phyloP scores from a whole-genome alignment of 2,329 filamentous ascomycete species.

The Fusarium sp. region DNA sequence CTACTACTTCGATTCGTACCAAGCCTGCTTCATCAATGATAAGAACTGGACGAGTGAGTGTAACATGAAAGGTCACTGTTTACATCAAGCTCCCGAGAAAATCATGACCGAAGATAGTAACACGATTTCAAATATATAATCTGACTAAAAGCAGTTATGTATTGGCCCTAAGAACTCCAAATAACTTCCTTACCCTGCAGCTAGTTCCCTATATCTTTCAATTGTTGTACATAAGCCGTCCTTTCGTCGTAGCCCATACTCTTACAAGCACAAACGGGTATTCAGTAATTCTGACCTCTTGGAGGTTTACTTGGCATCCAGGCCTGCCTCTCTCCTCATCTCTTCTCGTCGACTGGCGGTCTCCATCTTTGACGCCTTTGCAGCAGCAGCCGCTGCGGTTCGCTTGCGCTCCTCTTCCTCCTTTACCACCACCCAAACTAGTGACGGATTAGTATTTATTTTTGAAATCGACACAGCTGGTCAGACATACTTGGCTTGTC shows the following conservation, averaged over 20 bases:
- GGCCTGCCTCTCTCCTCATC: constrained; percentile 62
- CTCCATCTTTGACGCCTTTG: constrained; percentile 56
- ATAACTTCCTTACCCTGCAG: constrained; percentile 14
- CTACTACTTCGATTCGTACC: neutral
- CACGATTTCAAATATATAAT: neutral
- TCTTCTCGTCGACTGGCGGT: constrained; percentile 60
- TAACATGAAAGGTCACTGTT: neutral
- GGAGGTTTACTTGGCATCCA: constrained; percentile 52
- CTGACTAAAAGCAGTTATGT: constrained; percentile 20
- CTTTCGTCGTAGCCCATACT: constrained; percentile 35
- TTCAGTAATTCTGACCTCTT: neutral
- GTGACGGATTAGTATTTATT: constrained; percentile 22
- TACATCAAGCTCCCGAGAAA: neutral
- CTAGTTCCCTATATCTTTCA: constrained; percentile 11
- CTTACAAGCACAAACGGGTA: constrained; percentile 37
- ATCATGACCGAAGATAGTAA: neutral
- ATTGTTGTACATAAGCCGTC: constrained; percentile 40
- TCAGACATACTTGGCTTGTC: constrained; percentile 84
- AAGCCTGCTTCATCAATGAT: neutral
- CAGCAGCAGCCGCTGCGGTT: constrained; percentile 53
- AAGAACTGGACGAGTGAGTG: neutral
- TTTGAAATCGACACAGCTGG: no score
- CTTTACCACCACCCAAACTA: constrained; percentile 66
- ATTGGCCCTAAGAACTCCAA: constrained; percentile 34
- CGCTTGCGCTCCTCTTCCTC: constrained; percentile 61